Evolutionary conservation across 805 yeast species (phyloP).

Genomic region (Kuraishia piskuri): DNA sequence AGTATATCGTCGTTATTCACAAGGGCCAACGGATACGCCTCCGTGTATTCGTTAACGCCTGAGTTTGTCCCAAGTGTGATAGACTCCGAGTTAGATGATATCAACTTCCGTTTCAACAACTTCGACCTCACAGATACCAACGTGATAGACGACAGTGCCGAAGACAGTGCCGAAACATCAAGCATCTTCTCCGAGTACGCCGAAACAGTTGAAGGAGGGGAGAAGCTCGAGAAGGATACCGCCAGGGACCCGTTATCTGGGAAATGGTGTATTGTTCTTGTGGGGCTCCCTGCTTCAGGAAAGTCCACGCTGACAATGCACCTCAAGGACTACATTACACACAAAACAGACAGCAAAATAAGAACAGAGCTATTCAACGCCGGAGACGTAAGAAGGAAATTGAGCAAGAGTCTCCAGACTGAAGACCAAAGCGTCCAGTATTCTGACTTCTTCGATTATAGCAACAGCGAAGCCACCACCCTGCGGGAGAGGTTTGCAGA

Average conservation of each 20-base stretch:
- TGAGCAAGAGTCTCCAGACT: conserved; percentile 10
- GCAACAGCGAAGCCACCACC: conserved; percentile 46
- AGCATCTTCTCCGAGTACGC: neutral
- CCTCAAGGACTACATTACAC: conserved; percentile 14
- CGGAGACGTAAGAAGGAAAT: conserved; percentile 38
- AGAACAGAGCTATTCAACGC: conserved; percentile 35
- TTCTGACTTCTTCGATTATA: conserved; percentile 31
- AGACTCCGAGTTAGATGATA: conserved; percentile 3
- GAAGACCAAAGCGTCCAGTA: conserved; percentile 18
- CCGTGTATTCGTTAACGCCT: conserved; percentile 4
- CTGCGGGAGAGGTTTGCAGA: conserved; percentile 90
- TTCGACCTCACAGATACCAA: conserved; percentile 3
- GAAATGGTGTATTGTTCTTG: conserved; percentile 31
- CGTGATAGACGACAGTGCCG: neutral
- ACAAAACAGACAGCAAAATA: conserved; percentile 8
- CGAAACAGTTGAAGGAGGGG: neutral
- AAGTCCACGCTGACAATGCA: conserved; percentile 44
- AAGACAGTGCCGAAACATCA: conserved; percentile 1
- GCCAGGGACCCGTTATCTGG: neutral
- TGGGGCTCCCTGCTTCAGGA: conserved; percentile 93
- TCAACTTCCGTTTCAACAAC: conserved; percentile 3
- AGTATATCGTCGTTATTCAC: conserved; percentile 4
- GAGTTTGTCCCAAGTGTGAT: conserved; percentile 5
- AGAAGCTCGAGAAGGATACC: neutral
- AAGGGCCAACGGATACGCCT: neutral